Base-by-base conservation (phyloP, 2,329 filamentous ascomycete genomes). In the Trichothecium sympodiale region DNA sequence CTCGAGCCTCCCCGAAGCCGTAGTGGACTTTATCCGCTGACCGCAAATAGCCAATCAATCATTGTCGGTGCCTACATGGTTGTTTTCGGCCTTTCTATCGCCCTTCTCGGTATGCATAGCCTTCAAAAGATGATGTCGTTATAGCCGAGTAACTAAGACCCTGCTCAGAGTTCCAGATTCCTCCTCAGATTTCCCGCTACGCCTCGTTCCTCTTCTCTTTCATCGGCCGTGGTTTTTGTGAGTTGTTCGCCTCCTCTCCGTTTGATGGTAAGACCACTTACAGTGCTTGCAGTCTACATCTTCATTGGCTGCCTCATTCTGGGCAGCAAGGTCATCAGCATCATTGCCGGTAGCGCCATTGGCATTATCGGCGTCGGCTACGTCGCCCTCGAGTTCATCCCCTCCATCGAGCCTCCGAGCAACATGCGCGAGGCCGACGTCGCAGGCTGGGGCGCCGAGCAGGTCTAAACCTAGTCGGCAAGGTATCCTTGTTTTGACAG, bases 201-300 rank as follows among this genome's bases (percentile, higher is more conserved):
- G 89, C 87, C 37, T 94, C 86, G 9, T 98, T 98, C 70, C 80
- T 96, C 62, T 96, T 96, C 70, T 94, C 85, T 39, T 96, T 98
- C 71, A 65, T 96, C 48, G 91, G 91, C 42, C 87, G 91, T 55
- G 91, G 91, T 62, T 71, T 86, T 57, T 96, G 88, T 94, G 77
- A 64, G 86, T 78, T 18, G 20, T 35, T 36, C 26, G 25, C 27
- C 16, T 14, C 13, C 8, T n/a, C 10, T 16, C 15, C 17, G 8
- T 15, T 28, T n/a, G 8, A 15, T 36, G n/a, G n/a, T n/a, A n/a
- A n/a, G n/a, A n/a, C n/a, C 35, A 31, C 46, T 41, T 17, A 40
- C 29, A 12, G 38, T 33, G 29, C 25, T 13, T 15, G 17, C 16
- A 94, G 88, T 98, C 69, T 98, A 98, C 73, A 74, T 96, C 62